Evolutionary conservation across 1,139 yeast genomes (phyloP), one percentile per base, ranked within the genome.

Genomic region (Magnusiomyces paraingens): DNA sequence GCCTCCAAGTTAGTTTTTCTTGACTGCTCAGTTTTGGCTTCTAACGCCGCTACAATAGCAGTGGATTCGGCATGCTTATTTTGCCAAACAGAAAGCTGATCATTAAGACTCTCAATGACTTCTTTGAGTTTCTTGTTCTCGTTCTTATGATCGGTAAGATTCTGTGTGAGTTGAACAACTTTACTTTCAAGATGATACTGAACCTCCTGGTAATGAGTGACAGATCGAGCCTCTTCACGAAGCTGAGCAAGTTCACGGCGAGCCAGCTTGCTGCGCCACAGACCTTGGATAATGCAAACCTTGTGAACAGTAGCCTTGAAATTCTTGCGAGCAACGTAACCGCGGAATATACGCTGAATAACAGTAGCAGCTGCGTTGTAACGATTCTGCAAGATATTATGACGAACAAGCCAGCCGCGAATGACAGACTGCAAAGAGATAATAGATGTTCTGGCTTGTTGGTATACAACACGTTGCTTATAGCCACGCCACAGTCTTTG

Each of bases 181-280:
- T 93, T 93, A 71, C 91, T 93, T 70, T 94, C 99, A 65, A 93
- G 79, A 68, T 86, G 83, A 72, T 89, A 93, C 64, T 95, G 89
- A 43, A 89, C 95, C 68, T 93, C 96, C 70, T 88, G 83, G 75
- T 88, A 79, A 66, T 86, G 95, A 67, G 84, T 85, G 49, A 89
- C 95, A 21, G 96, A 88, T 68, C 89, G 89, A 43, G 97, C 96
- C 61, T 93, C 98, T 32, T 77, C 79, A 67, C 82, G 86, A 67
- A 89, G 75, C 57, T 76, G 72, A 58, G 75, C 73, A 63, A 88
- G 80, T 67, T 84, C 84, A 53, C 75, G 74, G 61, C 75, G 75
- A 39, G 99, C 99, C 59, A 78, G 73, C 60, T 80, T 82, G 64
- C 95, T 82, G 74, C 99, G 82, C 60, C 85, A 75, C 61, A 83